Conservation (phyloP, 2,329 filamentous ascomycete species). For the Paraphoma sp. region DNA sequence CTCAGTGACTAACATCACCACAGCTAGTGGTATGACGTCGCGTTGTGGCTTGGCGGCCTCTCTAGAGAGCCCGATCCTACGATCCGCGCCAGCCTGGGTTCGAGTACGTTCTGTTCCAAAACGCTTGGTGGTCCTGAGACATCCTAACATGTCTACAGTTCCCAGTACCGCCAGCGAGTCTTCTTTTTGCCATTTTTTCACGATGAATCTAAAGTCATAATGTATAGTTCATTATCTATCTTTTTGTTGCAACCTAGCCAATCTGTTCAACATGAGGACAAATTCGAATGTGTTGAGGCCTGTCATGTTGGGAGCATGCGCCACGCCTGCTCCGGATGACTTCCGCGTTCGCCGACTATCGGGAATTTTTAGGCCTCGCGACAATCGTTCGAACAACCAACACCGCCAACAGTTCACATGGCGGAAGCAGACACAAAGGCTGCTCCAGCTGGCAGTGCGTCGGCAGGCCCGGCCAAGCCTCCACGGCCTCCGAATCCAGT, state of each 20-base stretch:
- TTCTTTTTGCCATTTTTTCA: too few relatives aligned
- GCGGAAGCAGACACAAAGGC: slow-evolving; percentile 40
- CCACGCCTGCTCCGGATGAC: slow-evolving; percentile 16
- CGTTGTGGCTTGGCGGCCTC: slow-evolving; percentile 37
- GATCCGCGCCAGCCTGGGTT: slow-evolving; percentile 41
- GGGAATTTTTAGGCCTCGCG: slow-evolving; percentile 33
- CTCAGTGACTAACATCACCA: background rate
- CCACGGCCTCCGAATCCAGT: slow-evolving; percentile 46
- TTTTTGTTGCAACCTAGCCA: too few relatives aligned
- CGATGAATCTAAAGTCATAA: too few relatives aligned
- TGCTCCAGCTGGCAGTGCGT: slow-evolving; percentile 26
- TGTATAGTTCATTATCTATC: too few relatives aligned
- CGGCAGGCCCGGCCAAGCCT: slow-evolving; percentile 32
- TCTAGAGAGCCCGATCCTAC: slow-evolving; percentile 18
- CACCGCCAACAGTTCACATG: slow-evolving; percentile 33
- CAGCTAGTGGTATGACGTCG: slow-evolving; percentile 39
- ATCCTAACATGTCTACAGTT: slow-evolving; percentile 31
- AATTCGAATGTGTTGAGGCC: too few relatives aligned
- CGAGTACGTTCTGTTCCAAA: slow-evolving; percentile 23
- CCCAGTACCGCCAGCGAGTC: slow-evolving; percentile 33
- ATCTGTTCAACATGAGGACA: too few relatives aligned
- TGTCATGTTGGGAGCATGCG: background rate
- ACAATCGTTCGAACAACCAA: slow-evolving; percentile 13
- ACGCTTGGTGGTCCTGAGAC: slow-evolving; percentile 16
- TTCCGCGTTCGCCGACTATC: slow-evolving; percentile 23